phyloP scores from a whole-genome alignment of 768 basidiomycete genomes.

The Boletus eberwhitei region DNA sequence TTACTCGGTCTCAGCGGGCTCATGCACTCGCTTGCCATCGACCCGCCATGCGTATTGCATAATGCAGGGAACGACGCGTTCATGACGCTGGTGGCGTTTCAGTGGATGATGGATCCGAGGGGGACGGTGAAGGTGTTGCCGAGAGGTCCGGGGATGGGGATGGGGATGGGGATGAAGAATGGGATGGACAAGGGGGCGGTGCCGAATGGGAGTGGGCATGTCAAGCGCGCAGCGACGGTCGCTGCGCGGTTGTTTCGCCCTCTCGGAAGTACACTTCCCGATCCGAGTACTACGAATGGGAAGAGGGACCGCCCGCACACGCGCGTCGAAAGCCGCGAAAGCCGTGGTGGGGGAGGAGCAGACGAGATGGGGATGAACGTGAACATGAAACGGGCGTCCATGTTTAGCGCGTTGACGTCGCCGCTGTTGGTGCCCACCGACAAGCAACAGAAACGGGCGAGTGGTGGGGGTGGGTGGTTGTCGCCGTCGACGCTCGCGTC shows the following conservation, averaged over 20 bases:
- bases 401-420: constrained; percentile 12
- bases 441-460: neutral
- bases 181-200: neutral
- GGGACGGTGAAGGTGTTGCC: constrained; percentile 16
- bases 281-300: neutral
- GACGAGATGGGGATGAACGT: constrained; percentile 15
- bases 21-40: constrained; percentile 52
- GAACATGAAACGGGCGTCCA: constrained; percentile 17
- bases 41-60: constrained; percentile 44
- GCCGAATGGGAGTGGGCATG: neutral
- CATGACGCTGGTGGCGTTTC: constrained; percentile 62
- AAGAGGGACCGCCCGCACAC: neutral
- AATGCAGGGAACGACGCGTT: constrained; percentile 84
- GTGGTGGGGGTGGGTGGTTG: constrained; percentile 2
- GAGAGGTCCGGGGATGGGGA: neutral
- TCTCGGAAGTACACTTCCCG: neutral
- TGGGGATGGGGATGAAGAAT: neutral
- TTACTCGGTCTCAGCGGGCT: constrained; percentile 62
- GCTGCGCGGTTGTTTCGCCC: constrained; percentile 22
- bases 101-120: constrained; percentile 61
- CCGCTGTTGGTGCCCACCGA: constrained; percentile 3
- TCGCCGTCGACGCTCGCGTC: neutral
- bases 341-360: neutral
- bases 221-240: constrained; percentile 14
- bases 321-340: neutral